Percentiles rank a stretch among this genome's conserved stretches.
phyloP scores from a whole-genome alignment of 2,329 filamentous ascomycete species.

The Pestalotiopsis sp. region DNA sequence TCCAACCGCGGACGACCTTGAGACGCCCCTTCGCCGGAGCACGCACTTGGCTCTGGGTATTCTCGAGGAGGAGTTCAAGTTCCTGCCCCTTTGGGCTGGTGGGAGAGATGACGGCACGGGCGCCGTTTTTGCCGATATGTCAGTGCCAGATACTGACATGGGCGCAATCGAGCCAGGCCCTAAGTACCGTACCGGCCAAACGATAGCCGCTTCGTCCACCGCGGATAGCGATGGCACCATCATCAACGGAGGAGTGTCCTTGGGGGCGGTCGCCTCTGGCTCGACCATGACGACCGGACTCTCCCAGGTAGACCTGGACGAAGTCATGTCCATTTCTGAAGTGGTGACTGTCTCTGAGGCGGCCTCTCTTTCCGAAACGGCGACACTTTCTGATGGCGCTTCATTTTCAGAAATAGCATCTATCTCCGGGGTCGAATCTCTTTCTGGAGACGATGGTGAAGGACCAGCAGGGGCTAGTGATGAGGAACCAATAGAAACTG shows the following conservation, averaged over 20 bases:
- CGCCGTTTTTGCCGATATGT: conserved; percentile 44
- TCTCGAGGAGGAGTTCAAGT: conserved; percentile 60
- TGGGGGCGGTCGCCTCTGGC: background rate
- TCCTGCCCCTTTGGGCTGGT: conserved; percentile 67
- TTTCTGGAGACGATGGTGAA: too few relatives aligned
- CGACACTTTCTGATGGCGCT: background rate
- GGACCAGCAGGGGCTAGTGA: too few relatives aligned
- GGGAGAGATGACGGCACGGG: conserved; percentile 55
- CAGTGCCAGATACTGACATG: conserved; percentile 30
- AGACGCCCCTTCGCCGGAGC: conserved; percentile 38
- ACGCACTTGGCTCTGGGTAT: conserved; percentile 55
- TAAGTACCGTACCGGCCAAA: conserved; percentile 28
- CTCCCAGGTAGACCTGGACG: background rate
- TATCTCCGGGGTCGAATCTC: too few relatives aligned
- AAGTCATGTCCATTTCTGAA: background rate
- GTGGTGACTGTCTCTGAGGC: background rate
- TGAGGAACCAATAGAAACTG: too few relatives aligned
- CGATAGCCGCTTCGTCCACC: background rate
- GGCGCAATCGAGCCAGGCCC: conserved; percentile 34
- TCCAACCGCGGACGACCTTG: conserved; percentile 26
- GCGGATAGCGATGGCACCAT: conserved; percentile 1
- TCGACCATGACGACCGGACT: background rate
- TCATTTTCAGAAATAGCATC: background rate
- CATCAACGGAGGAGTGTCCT: background rate
- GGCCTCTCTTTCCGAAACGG: background rate